Evolutionary conservation across 2,329 filamentous ascomycete species (phyloP).

Genomic region (Rachicladosporium sp.): DNA sequence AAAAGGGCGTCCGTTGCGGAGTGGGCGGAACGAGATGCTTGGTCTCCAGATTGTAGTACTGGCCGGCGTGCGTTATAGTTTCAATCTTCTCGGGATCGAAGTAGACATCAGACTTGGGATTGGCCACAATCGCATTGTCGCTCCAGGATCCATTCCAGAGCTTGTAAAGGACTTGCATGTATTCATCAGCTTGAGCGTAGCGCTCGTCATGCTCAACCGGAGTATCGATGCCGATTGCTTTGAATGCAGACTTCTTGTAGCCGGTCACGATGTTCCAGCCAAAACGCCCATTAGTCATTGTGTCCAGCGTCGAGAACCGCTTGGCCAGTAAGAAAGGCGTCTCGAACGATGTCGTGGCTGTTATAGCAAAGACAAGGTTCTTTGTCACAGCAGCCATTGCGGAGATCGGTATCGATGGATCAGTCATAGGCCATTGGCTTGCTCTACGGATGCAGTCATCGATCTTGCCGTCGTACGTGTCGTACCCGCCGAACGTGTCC

Average conservation of each 20-base stretch:
- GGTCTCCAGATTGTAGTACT: conserved; percentile 38
- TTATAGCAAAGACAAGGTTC: conserved; percentile 51
- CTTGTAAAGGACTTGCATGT: conserved; percentile 51
- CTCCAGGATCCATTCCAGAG: conserved; percentile 44
- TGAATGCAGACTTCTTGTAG: conserved; percentile 51
- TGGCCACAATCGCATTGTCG: conserved; percentile 43
- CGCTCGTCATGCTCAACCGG: conserved; percentile 50
- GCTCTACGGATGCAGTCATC: conserved; percentile 42
- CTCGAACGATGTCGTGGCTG: conserved; percentile 50
- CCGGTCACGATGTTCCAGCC: conserved; percentile 58
- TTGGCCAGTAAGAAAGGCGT: conserved; percentile 51
- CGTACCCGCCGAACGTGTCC: conserved; percentile 53
- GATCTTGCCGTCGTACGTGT: conserved; percentile 42
- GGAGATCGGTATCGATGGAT: conserved; percentile 51
- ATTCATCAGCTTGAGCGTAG: conserved; percentile 51
- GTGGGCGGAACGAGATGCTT: conserved; percentile 33
- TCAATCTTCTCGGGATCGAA: conserved; percentile 47
- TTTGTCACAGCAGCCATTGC: conserved; percentile 58
- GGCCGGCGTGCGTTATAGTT: conserved; percentile 48
- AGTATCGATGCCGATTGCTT: conserved; percentile 47
- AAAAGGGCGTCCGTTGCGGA: conserved; percentile 28
- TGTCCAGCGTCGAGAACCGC: conserved; percentile 49
- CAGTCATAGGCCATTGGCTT: conserved; percentile 53
- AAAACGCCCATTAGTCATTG: conserved; percentile 48
- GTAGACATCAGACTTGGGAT: conserved; percentile 44